A percentile compares a stretch with the other conserved stretches of the same genome.
These are phyloP conservation scores for Pilasporangium apinafurcum DNA, from an alignment of 352 stramenopile genomes.

Conservation along the genomic window DNA sequence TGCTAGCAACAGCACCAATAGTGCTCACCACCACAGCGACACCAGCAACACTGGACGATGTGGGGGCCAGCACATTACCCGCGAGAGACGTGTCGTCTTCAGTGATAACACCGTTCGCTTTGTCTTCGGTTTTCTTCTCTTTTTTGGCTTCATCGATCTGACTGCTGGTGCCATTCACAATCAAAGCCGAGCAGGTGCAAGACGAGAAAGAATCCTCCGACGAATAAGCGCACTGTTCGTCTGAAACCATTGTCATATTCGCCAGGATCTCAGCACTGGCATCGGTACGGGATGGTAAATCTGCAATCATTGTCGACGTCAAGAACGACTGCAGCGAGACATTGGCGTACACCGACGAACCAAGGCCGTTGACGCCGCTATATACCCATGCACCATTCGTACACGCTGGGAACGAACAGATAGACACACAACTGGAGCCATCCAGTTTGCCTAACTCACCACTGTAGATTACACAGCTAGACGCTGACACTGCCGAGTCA, in stretches of 20 bases:
- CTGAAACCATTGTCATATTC: conserved; percentile 54
- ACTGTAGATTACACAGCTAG: conserved; percentile 75
- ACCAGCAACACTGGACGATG: conserved; percentile 61
- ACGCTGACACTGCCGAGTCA: conserved; percentile 32
- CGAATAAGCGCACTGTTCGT: conserved; percentile 53
- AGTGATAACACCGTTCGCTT: conserved; percentile 46
- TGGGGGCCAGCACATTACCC: conserved; percentile 52
- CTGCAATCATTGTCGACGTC: conserved; percentile 31
- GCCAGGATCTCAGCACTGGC: conserved; percentile 36
- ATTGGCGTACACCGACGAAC: conserved; percentile 55
- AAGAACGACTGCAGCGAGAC: conserved; percentile 54
- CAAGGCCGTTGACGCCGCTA: conserved; percentile 46
- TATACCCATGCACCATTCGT: conserved; percentile 56
- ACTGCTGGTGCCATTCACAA: conserved; percentile 32
- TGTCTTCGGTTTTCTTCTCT: conserved; percentile 36
- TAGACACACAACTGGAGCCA: conserved; percentile 66
- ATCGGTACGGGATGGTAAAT: conserved; percentile 26
- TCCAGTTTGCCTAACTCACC: conserved; percentile 33
- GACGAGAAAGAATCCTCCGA: conserved; percentile 60
- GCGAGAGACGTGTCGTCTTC: conserved; percentile 52
- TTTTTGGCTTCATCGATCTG: conserved; percentile 64
- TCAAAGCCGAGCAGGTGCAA: conserved; percentile 57
- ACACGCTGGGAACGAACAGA: conserved; percentile 73
- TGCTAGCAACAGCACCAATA: conserved; percentile 69
- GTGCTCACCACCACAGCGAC: conserved; percentile 64